Base-by-base conservation (phyloP, 768 basidiomycete genomes). In the Melanogaster broomeanus region DNA sequence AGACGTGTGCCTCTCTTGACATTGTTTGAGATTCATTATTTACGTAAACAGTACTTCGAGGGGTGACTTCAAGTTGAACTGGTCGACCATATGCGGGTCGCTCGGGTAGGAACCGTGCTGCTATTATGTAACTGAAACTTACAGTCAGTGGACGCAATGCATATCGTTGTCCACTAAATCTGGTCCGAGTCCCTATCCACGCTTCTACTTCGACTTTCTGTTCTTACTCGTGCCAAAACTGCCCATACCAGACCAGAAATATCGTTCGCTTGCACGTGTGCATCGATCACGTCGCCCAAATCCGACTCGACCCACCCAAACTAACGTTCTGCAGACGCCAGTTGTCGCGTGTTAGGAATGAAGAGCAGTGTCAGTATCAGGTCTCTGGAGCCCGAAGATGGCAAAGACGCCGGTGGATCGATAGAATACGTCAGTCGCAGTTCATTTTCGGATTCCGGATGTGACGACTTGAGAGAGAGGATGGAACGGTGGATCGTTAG, bases 371-470 rank as follows among this genome's bases (percentile, higher is more conserved):
- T 77, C 49, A 91, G 76, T 0, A 73, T 76, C 7, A 88, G 57
- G 11, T 67, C 69, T 12, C 60, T 68, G 3, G 71, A 62, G 19
- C 49, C 24, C 33, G 35, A n/a, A 13, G 63, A 60, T 10, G 62
- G 58, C n/a, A 62, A 64, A 21, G 50, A 47, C 2, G 58, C 56
- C 11, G 68, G 64, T 19, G 60, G 60, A 34, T 72, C 64, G 45
- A 89, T 61, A 40, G 61, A 67, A 66, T 93, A 94, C 9, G 80
- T 80, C 39, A 94, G 74, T 25, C 82, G 79, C 25, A 93, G 74
- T 63, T 92, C 89, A 67, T 92, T 90, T 52, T 90, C 88, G 2
- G 90, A 84, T 24, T 76, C 77, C 1, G 79, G 72, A 25, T 81
- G 74, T 5, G 80, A 80, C 10, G 82, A 79, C 48, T 80, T 72